These are phyloP conservation scores for Suhomyces atakaporum DNA, from an alignment of 1,139 yeast genomes.

Conservation along the genomic window DNA sequence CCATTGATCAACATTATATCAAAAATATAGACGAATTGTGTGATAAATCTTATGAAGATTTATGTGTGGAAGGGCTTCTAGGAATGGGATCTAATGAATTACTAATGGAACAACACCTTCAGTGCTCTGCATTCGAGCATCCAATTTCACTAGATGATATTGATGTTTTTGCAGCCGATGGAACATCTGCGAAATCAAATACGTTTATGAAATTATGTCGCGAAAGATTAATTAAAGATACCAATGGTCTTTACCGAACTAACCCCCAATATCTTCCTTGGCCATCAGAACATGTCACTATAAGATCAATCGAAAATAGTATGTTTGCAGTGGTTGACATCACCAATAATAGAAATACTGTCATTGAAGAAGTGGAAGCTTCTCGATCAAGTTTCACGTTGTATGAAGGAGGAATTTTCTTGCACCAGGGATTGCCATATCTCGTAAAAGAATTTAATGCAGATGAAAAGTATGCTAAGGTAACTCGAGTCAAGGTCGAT, in stretches of 20 bases:
- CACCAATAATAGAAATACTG: conserved; percentile 69
- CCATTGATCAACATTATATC: conserved; percentile 84
- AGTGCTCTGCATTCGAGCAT: conserved; percentile 89
- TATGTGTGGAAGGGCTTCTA: conserved; percentile 43
- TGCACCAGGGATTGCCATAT: conserved; percentile 92
- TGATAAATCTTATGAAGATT: conserved; percentile 45
- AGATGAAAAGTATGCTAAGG: conserved; percentile 75
- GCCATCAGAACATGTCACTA: conserved; percentile 73
- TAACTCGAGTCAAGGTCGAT: conserved; percentile 84
- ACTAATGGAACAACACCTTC: conserved; percentile 77
- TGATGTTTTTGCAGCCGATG: conserved; percentile 50
- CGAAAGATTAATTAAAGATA: conserved; percentile 48
- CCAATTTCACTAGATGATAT: conserved; percentile 61
- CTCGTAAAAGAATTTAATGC: conserved; percentile 81
- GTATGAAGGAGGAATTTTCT: conserved; percentile 93
- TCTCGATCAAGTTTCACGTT: conserved; percentile 86
- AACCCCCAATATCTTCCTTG: conserved; percentile 69
- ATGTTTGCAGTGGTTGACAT: conserved; percentile 85
- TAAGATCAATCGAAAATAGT: conserved; percentile 82
- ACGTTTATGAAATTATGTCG: conserved; percentile 41
- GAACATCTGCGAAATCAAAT: conserved; percentile 19
- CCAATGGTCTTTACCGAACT: conserved; percentile 58
- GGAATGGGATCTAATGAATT: conserved; percentile 37
- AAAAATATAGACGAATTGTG: conserved; percentile 67
- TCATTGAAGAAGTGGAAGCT: conserved; percentile 90